Evolutionary conservation across 768 basidiomycete species (phyloP), one percentile per base, ranked within the genome.

Genomic region (Pleurotus pulmonarius): DNA sequence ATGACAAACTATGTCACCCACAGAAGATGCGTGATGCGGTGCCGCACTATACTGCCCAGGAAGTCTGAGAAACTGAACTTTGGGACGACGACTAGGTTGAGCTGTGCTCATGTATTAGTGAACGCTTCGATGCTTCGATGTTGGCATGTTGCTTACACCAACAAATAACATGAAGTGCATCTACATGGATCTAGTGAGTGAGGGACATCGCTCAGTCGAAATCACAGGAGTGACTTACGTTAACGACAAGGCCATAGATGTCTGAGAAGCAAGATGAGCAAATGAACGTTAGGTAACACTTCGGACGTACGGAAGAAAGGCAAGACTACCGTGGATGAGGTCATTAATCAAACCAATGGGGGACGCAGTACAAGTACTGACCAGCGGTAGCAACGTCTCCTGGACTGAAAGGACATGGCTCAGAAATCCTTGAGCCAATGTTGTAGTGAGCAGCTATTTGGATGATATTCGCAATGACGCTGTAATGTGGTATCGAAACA

Each of bases 401-500:
- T 3, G 82, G 75, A 51, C 76, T 75, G 5, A 41, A 39, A 18
- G 51, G 41, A 5, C 51, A 39, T 22, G 38, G 11, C 8, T 15
- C 15, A 38, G 51, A 13, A 39, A 22, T 22, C 16, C 13, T 15
- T 8, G 51, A 53, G 24, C 70, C 70, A 7, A 81, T 60, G 43
- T 72, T 75, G 60, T 76, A 75, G 61, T 83, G 83, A 40, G 74
- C 56, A 1, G 77, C 78, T 72, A 74, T 83, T 68, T 87, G 85
- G n/a, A 86, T 63, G 3, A 84, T 69, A 63, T 88, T 89, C 15
- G 80, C 74, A 26, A 89, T 85, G 4, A 87, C 78, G 0, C 78
- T 68, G 63, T 82, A 85, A 65, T 90, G 88, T 0, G 88, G 65
- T 56, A 90, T 83, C 6, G 75, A 77, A 15, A 88, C 86, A 8